Conservation (phyloP, 768 basidiomycete genomes). For the Boletus patriciae region DNA sequence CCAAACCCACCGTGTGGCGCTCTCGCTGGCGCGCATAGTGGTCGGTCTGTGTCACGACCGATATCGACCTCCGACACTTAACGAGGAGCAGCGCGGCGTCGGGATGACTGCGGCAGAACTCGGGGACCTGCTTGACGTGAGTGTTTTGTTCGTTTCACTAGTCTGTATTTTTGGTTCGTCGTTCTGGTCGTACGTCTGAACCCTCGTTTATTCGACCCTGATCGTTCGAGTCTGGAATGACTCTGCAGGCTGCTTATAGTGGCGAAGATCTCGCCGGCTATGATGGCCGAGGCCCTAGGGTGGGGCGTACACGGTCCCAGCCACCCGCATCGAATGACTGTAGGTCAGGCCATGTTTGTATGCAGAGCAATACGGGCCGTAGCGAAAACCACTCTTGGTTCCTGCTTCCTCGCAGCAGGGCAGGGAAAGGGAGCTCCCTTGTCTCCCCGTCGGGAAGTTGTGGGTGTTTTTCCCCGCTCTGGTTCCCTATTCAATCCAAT, state of each 20-base stretch:
- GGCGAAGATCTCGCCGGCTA: constrained; percentile 15
- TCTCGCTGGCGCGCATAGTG: constrained; percentile 22
- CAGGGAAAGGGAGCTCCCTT: constrained; percentile 5
- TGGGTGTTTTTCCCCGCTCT: constrained; percentile 2
- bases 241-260: constrained; percentile 12
- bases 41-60: constrained; percentile 25
- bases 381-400: constrained; percentile 2
- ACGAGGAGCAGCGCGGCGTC: constrained; percentile 7
- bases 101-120: constrained; percentile 33
- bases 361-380: not conserved
- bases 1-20: constrained; percentile 19
- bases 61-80: constrained; percentile 12
- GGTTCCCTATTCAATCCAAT: constrained; percentile 9
- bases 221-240: constrained; percentile 7
- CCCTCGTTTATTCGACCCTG: constrained; percentile 20
- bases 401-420: constrained; percentile 5
- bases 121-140: constrained; percentile 35
- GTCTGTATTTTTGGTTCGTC: not conserved
- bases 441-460: constrained; percentile 2
- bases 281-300: not conserved
- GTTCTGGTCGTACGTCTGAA: not conserved
- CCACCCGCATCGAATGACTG: constrained; percentile 17
- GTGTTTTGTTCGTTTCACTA: constrained; percentile 9
- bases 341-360: constrained; percentile 1
- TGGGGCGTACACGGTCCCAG: constrained; percentile 3